A percentile compares a stretch with the other conserved stretches of the same genome.
Evolutionary conservation across 2,329 filamentous ascomycete genomes (phyloP).

Genomic region (Chrysoporthe austroafricana): DNA sequence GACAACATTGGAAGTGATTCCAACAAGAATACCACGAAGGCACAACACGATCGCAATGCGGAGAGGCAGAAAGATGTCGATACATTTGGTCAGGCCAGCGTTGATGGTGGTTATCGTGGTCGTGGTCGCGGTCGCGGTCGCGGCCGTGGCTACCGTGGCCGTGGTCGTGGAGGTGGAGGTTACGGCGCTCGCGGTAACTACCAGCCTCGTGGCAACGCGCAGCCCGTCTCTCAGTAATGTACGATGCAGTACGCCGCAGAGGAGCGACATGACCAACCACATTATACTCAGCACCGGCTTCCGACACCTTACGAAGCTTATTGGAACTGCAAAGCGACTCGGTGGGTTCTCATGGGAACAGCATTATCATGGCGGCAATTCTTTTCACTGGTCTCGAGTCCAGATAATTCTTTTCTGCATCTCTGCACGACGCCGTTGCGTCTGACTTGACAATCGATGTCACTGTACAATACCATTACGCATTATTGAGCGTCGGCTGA

Average conservation of each 20-base stretch:
- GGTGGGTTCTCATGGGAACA: neutral
- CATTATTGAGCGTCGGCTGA: conserved; percentile 14
- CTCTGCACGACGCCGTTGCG: conserved; percentile 15
- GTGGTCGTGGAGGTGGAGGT: conserved; percentile 42
- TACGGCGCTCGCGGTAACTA: conserved; percentile 35
- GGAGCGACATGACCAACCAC: neutral
- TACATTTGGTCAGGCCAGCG: conserved; percentile 94
- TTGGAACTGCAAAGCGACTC: neutral
- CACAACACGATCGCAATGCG: conserved; percentile 86
- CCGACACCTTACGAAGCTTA: neutral
- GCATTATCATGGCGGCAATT: conserved; percentile 13
- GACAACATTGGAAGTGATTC: conserved; percentile 97
- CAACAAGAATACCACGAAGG: conserved; percentile 75
- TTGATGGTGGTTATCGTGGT: conserved; percentile 77
- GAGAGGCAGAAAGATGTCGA: conserved; percentile 50
- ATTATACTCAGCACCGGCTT: neutral
- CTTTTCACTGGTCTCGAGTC: neutral
- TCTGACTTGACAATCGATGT: conserved; percentile 7
- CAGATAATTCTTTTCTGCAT: conserved; percentile 16
- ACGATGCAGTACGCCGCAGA: neutral
- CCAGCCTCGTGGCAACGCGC: conserved; percentile 25
- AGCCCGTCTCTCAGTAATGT: conserved; percentile 17
- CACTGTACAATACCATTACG: conserved; percentile 22
- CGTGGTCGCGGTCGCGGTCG: conserved; percentile 70
- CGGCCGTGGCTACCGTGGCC: conserved; percentile 45